These are phyloP conservation scores for Kazachstania bromeliacearum DNA, from an alignment of 805 yeast genomes.

Conservation along the genomic window DNA sequence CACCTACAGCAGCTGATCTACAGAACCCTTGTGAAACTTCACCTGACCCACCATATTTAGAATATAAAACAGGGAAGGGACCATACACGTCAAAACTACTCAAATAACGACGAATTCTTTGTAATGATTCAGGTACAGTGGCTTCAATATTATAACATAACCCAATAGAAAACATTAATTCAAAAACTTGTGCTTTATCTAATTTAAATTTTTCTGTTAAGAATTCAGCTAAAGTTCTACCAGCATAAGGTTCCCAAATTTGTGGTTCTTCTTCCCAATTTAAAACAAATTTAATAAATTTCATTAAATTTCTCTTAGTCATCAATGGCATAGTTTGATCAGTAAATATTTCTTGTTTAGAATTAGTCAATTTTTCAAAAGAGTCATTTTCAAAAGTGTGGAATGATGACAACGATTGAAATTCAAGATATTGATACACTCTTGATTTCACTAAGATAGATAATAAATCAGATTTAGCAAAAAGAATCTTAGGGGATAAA, in stretches of 20 bases:
- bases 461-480: constrained; percentile 83
- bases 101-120: constrained; percentile 74
- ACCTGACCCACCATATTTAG: constrained; percentile 93
- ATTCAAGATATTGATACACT: constrained; percentile 85
- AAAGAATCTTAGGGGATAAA: constrained; percentile 74
- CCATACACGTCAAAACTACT: constrained; percentile 87
- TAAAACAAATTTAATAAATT: constrained; percentile 78
- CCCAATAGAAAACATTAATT: constrained; percentile 80
- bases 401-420: constrained; percentile 77
- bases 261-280: constrained; percentile 54
- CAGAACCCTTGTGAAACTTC: constrained; percentile 95
- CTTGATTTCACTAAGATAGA: constrained; percentile 71
- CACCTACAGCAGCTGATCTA: constrained; percentile 96
- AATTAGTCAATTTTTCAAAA: constrained; percentile 74
- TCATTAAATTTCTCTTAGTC: constrained; percentile 76
- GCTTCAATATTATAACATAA: constrained; percentile 54
- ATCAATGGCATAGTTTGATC: constrained; percentile 67
- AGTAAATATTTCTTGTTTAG: constrained; percentile 90
- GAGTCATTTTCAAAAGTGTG: constrained; percentile 91
- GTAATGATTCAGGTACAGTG: constrained; percentile 63
- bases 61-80: constrained; percentile 81
- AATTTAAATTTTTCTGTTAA: constrained; percentile 58
- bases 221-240: constrained; percentile 50
- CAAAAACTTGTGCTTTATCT: constrained; percentile 66
- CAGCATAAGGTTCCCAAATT: constrained; percentile 47